Base-by-base conservation (phyloP, 139 green algal genomes). In the Picochlorum sp. region DNA sequence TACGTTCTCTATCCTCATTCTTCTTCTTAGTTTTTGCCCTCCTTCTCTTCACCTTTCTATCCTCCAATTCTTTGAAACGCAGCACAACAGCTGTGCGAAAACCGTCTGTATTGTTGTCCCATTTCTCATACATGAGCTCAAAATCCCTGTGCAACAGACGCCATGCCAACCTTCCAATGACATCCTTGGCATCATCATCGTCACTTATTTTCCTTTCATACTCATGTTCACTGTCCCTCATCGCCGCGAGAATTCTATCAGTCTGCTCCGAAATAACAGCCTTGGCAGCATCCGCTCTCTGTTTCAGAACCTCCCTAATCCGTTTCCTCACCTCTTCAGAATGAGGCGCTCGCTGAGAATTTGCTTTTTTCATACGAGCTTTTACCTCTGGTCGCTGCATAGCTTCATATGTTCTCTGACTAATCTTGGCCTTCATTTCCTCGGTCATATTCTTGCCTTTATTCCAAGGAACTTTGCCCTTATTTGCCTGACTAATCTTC, bases 401-500 rank as follows among this genome's bases (percentile, higher is more conserved):
- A 20, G 75, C 75, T 24, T 68, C 30, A 37, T 45, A 30, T 3
- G 75, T 82, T 24, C 57, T 57, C 8, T 68, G 60, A 11, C 41
- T 57, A 56, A 81, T 81, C 28, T 71, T 71, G 4, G 52, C 71
- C 56, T 69, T 69, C 10, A 70, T 68, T 49, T 78, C 49, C 62
- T 52, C 21, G 23, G 59, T 11, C 23, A 58, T 50, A 18, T 54
- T 79, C 0, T 74, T 57, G 13, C 82, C 82, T 44, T 80, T 82
- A 71, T 88, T 88, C 82, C 82, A 88, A 1, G 82, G 68, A 30
- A n/a, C 16, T 21, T 62, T 72, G 5, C 82, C 82, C 6, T 62
- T 68, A 73, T 88, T 88, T 20, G 75, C 75, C 2, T 49, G n/a
- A 61, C 69, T 78, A 37, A 88, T 88, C 23, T 71, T 63, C 37